Evolutionary conservation across 1,284 basidiomycete species (phyloP).

Genomic region (Ceraceosorus bombacis): DNA sequence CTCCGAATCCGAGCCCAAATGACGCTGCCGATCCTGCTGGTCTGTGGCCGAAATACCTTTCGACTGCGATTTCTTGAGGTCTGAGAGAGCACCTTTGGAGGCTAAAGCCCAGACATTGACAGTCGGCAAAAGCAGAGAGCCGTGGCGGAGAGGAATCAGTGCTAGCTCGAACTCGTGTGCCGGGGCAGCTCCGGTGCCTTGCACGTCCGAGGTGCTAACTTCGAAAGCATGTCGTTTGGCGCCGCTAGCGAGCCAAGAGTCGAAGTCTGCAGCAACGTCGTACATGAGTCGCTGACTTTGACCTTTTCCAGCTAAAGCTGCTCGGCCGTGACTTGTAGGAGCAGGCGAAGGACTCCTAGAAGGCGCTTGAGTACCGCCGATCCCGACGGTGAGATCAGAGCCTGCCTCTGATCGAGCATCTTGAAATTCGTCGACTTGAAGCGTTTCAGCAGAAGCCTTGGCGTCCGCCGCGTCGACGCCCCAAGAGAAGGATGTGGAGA

Average conservation of each 20-base stretch:
- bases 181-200: background rate
- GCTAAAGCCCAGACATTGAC: background rate
- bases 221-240: background rate
- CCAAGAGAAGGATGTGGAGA: background rate
- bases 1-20: too few species aligned
- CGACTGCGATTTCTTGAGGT: too few species aligned
- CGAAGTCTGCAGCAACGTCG: background rate
- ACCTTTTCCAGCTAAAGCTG: too few species aligned
- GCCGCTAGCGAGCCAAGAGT: background rate
- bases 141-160: background rate
- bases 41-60: too few species aligned
- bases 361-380: too few species aligned
- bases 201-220: background rate
- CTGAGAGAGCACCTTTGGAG: too few species aligned
- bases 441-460: background rate
- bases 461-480: background rate
- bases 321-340: too few species aligned
- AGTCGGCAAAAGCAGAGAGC: background rate
- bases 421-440: background rate
- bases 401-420: background rate
- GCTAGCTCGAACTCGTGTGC: background rate
- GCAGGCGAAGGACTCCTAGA: too few species aligned
- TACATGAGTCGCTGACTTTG: background rate
- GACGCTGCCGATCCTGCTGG: too few species aligned
- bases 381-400: too few species aligned